Percentiles rank a stretch among this genome's conserved stretches.
These are phyloP conservation scores for Parmelia sp. DNA, from an alignment of 495 filamentous ascomycete species.

Conservation along the genomic window DNA sequence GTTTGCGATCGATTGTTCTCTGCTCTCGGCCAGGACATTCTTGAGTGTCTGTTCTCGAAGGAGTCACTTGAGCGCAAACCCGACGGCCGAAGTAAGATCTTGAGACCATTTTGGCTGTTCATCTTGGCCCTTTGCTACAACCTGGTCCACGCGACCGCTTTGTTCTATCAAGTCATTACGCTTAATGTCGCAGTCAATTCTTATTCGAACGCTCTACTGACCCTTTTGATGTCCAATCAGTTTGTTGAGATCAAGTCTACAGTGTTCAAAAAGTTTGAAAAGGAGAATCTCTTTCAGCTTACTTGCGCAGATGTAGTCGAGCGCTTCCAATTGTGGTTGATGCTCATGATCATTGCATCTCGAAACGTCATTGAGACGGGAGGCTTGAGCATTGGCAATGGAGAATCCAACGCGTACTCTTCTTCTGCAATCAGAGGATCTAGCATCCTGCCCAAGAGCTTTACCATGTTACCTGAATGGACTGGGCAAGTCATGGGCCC, in stretches of 20 bases:
- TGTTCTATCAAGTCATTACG: constrained; percentile 97
- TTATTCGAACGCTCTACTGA: constrained; percentile 92
- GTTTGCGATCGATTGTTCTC: constrained; percentile 79
- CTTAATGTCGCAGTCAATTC: constrained; percentile 98
- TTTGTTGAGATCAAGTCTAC: constrained; percentile 98
- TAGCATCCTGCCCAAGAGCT: constrained; percentile 74
- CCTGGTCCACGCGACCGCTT: constrained; percentile 71
- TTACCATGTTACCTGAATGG: constrained; percentile 83
- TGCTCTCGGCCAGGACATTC: constrained; percentile 88
- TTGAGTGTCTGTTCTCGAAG: constrained; percentile 89
- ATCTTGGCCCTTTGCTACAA: constrained; percentile 81
- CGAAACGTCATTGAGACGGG: constrained; percentile 94
- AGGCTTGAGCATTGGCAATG: constrained; percentile 43
- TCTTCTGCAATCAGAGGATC: constrained; percentile 45
- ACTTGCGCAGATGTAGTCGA: constrained; percentile 96
- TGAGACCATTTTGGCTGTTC: constrained; percentile 87
- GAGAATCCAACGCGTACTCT: constrained; percentile 39
- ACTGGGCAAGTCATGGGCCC: constrained; percentile 84
- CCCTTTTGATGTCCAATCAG: constrained; percentile 86
- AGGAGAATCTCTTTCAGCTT: constrained; percentile 94
- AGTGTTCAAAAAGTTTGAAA: constrained; percentile 74
- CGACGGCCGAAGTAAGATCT: constrained; percentile 86
- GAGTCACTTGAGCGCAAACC: constrained; percentile 84
- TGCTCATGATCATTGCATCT: constrained; percentile 90
- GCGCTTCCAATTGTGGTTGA: constrained; percentile 94